Evolutionary conservation across 208 protist genomes (phyloP).

Genomic region (Acanthamoeba polyphaga): DNA sequence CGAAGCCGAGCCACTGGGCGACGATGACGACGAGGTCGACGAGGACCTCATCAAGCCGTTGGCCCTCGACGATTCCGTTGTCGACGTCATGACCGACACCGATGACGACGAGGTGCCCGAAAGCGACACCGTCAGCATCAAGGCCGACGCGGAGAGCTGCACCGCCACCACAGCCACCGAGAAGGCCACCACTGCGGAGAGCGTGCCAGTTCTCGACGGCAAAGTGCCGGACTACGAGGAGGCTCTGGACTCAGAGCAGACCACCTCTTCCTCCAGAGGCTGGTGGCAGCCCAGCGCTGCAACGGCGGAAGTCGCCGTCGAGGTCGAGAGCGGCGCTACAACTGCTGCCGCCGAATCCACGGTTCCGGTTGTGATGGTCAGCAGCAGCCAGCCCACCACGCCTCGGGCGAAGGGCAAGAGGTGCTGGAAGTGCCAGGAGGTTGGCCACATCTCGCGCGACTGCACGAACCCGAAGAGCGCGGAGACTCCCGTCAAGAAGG

Average conservation of each 20-base stretch:
- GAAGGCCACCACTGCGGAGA: neutral
- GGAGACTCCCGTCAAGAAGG: neutral
- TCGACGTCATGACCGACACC: neutral
- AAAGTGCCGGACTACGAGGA: neutral
- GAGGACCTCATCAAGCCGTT: neutral
- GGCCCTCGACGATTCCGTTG: neutral
- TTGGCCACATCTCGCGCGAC: constrained; percentile 35
- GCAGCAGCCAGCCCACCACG: neutral
- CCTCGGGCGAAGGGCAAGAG: neutral
- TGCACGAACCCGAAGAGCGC: constrained; percentile 16
- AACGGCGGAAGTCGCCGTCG: neutral
- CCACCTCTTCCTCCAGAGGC: neutral
- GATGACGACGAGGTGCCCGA: neutral
- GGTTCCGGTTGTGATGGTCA: neutral
- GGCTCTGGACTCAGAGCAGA: neutral
- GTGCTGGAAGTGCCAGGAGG: constrained; percentile 46
- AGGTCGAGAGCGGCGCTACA: neutral
- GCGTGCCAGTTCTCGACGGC: too few relatives aligned
- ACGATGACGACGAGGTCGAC: constrained; percentile 5
- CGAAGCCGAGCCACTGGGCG: neutral
- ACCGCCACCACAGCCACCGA: neutral
- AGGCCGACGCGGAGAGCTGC: neutral
- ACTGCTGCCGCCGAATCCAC: neutral
- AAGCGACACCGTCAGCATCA: neutral
- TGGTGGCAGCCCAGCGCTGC: constrained; percentile 3